Base-by-base conservation (phyloP, 345 rosid genomes). In the Hevea brasiliensis region DNA sequence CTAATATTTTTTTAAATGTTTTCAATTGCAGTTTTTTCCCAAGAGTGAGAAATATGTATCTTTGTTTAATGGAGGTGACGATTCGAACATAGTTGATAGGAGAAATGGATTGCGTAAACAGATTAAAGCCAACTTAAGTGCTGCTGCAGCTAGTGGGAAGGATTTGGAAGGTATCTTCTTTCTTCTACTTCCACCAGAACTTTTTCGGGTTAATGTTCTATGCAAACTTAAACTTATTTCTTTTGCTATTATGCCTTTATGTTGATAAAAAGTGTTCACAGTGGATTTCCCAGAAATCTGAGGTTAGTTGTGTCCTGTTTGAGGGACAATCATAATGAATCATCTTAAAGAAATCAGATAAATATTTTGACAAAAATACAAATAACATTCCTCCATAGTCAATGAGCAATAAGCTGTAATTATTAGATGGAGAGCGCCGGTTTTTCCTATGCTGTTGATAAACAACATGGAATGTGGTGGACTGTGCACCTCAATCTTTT, bases 141-240 rank as follows among this genome's bases (percentile, higher is more conserved):
- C 94, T 81, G 98, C 99, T 81, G 93, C 99, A 55, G 94, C 97
- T 65, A 90, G 91, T 73, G 99, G 99, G 76, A 96, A 96, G 82
- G 99, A 96, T 72, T 82, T 96, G 81, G 99, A 96, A 93, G 99
- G 99, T 95, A 85, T 70, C 55, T 27, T 67, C 35, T 72, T 27
- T 57, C 20, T 6, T 61, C 23, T 61, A 14, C 40, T 67, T 61
- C 14, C n/a, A 26, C 15, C 45, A 1, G 17, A 44, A 10, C 27
- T 20, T 50, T 32, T 60, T 48, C n/a, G 47, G 41, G 17, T 12
- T 45, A 32, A 3, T 58, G 21, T 58, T 24, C 7, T 37, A 18
- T 7, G 17, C n/a, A n/a, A n/a, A n/a, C n/a, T n/a, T n/a, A 50
- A 24, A 65, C 0, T 24, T 35, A 11, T 11, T 44, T 37, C 8